Percentiles rank a stretch among this genome's conserved stretches.
phyloP scores from a whole-genome alignment of 208 protist species.

The Leishmania martiniquensis region DNA sequence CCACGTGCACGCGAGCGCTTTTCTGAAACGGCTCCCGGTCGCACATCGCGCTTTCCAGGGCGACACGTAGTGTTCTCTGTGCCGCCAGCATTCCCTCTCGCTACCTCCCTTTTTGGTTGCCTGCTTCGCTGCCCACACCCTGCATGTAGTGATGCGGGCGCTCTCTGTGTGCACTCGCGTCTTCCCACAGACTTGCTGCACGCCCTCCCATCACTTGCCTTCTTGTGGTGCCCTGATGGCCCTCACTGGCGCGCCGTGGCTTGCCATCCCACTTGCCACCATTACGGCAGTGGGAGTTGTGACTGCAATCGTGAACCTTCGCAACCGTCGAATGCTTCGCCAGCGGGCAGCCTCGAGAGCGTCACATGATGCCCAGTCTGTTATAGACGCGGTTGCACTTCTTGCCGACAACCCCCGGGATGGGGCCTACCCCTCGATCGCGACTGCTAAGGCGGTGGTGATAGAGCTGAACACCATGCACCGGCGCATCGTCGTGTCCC shows the following conservation, averaged over 20 bases:
- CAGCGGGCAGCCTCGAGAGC: not conserved
- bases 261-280: constrained; percentile 1
- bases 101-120: not conserved
- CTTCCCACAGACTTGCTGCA: not conserved
- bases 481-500: not conserved
- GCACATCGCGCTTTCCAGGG: not conserved
- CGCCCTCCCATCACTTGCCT: not conserved
- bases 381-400: not conserved
- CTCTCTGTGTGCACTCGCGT: not conserved
- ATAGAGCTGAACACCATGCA: constrained; percentile 15
- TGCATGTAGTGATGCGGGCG: not conserved
- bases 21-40: not conserved
- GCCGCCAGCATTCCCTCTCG: not conserved
- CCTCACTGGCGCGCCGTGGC: constrained; percentile 10
- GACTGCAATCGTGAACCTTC: constrained; percentile 2
- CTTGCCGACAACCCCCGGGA: not conserved
- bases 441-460: not conserved
- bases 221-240: not conserved
- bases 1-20: not conserved
- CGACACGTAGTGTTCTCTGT: not conserved
- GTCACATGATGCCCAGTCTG: not conserved
- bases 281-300: not conserved
- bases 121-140: not conserved
- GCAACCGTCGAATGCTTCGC: constrained; percentile 4
- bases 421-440: not conserved